A percentile compares a stretch with the other conserved stretches of the same genome.
These are phyloP conservation scores for Ogataea kodamae DNA, from an alignment of 805 yeast genomes.

Conservation along the genomic window DNA sequence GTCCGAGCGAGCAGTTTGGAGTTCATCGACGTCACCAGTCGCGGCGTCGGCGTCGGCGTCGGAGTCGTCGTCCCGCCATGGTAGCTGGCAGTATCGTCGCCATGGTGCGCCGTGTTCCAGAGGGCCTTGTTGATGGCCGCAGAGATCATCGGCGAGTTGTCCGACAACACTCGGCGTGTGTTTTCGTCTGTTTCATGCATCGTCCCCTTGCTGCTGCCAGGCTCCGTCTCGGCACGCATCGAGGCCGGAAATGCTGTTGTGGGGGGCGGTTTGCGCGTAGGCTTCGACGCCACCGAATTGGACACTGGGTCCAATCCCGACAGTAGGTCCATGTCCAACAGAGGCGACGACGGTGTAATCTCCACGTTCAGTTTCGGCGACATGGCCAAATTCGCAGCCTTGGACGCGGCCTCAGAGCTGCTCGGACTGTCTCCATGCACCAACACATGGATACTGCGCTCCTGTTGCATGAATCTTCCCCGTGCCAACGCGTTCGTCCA, in stretches of 20 bases:
- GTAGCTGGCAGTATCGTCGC: conserved; percentile 1
- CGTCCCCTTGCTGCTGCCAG: neutral
- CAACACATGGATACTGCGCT: conserved; percentile 33
- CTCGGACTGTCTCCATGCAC: conserved; percentile 31
- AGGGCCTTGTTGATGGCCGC: conserved; percentile 36
- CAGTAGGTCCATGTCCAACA: conserved; percentile 12
- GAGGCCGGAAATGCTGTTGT: conserved; percentile 19
- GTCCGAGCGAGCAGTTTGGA: conserved; percentile 61
- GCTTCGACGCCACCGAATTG: conserved; percentile 1
- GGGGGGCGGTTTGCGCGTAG: conserved; percentile 19
- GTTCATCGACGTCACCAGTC: conserved; percentile 50
- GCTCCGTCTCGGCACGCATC: conserved; percentile 16
- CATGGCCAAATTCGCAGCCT: conserved; percentile 32
- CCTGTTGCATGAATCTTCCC: conserved; percentile 46
- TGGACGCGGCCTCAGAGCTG: conserved; percentile 34
- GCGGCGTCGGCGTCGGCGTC: conserved; percentile 23
- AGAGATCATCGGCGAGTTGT: conserved; percentile 31
- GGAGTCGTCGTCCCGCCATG: too few species aligned
- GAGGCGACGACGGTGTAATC: conserved; percentile 20
- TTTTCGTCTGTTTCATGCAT: conserved; percentile 10
- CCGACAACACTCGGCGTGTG: conserved; percentile 19
- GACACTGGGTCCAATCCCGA: conserved; percentile 4
- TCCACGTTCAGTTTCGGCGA: conserved; percentile 17
- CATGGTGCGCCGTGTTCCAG: conserved; percentile 15
- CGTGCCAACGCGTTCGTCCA: conserved; percentile 59